Percentiles rank a stretch among this genome's conserved stretches.
Conservation (phyloP, 768 basidiomycete species). For the Podaxis carcinomalis region DNA sequence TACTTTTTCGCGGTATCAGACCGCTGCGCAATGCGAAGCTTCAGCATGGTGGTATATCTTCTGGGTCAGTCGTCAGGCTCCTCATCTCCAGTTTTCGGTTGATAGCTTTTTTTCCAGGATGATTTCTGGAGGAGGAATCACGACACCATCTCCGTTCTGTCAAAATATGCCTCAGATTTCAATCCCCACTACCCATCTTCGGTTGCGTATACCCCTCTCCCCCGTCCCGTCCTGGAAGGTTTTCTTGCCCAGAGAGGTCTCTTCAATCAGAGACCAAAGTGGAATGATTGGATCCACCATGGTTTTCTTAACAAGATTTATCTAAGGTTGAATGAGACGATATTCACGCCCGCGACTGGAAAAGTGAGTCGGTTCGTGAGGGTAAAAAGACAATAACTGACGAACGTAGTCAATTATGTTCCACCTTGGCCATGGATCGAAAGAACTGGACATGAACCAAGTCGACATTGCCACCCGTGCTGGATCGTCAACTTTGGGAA, state of each 20-base stretch:
- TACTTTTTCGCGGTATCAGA: conserved; percentile 49
- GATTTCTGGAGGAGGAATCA: conserved; percentile 73
- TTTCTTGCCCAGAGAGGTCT: conserved; percentile 64
- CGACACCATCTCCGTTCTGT: conserved; percentile 47
- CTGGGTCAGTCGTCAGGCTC: conserved; percentile 47
- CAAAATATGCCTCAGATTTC: conserved; percentile 52
- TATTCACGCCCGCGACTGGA: conserved; percentile 29
- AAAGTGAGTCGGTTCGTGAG: background rate
- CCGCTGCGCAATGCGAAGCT: conserved; percentile 43
- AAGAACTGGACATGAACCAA: conserved; percentile 60
- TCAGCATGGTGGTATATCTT: conserved; percentile 78
- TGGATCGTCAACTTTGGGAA: conserved; percentile 53
- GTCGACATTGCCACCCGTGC: conserved; percentile 50
- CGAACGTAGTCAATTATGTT: conserved; percentile 51
- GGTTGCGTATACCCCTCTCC: conserved; percentile 68
- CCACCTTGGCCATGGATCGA: conserved; percentile 49
- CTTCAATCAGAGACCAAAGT: conserved; percentile 37
- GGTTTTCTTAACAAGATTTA: conserved; percentile 74
- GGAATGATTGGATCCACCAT: conserved; percentile 50
- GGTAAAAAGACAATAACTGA: background rate
- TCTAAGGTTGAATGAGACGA: conserved; percentile 63
- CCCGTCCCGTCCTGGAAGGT: conserved; percentile 56
- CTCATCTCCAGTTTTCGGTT: background rate
- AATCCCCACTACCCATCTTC: conserved; percentile 68
- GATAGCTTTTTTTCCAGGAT: conserved; percentile 41